Conservation (phyloP, 495 filamentous ascomycete genomes). For the Evansstolkia leycettana region DNA sequence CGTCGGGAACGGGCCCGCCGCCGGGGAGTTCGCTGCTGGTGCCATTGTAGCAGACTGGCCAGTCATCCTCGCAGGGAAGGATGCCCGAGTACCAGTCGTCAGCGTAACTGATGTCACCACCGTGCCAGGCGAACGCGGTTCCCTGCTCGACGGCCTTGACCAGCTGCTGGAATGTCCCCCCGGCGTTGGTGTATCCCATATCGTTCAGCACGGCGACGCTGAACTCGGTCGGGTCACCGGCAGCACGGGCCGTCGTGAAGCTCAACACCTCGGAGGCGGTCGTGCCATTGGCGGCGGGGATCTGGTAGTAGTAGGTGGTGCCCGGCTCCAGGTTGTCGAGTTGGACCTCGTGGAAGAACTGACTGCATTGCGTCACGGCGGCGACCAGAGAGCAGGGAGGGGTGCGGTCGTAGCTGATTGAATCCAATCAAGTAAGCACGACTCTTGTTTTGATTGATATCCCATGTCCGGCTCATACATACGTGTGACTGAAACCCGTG, state of each 20-base stretch:
- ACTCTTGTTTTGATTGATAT: not conserved
- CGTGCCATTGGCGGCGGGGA: constrained; percentile 30
- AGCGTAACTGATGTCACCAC: constrained; percentile 36
- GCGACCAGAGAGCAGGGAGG: constrained; percentile 33
- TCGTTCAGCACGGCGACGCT: constrained; percentile 32
- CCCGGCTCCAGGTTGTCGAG: constrained; percentile 23
- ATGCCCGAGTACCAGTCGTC: constrained; percentile 40
- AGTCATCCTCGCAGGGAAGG: constrained; percentile 32
- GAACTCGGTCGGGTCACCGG: constrained; percentile 22
- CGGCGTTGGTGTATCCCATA: constrained; percentile 38
- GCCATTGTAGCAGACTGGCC: constrained; percentile 44
- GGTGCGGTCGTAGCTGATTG: constrained; percentile 35
- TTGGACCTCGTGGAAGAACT: constrained; percentile 37
- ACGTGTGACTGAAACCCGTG: constrained; percentile 25
- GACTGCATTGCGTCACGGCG: constrained; percentile 35
- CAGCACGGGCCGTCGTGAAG: constrained; percentile 30
- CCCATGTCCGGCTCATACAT: no score
- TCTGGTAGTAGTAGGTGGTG: constrained; percentile 36
- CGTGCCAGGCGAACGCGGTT: constrained; percentile 38
- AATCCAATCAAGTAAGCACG: not conserved
- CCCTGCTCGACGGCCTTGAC: constrained; percentile 23
- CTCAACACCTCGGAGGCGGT: constrained; percentile 23
- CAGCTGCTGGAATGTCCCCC: constrained; percentile 32
- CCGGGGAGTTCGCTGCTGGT: constrained; percentile 24
- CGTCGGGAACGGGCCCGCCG: constrained; percentile 15